These are phyloP conservation scores for Silene latifolia DNA, from an alignment of 148 eudicot genomes.

Conservation along the genomic window DNA sequence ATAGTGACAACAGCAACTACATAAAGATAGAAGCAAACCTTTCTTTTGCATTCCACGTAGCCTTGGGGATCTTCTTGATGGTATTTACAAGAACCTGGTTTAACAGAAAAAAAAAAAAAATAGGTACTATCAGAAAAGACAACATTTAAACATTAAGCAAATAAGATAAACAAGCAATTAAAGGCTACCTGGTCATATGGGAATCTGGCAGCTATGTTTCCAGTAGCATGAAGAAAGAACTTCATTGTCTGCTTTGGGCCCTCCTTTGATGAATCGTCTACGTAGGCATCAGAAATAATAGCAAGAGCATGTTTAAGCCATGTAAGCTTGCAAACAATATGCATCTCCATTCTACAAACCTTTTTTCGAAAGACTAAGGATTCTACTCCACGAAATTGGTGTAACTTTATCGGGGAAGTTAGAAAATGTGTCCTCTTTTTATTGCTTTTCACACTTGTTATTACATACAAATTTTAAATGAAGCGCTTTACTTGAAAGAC, in stretches of 20 bases:
- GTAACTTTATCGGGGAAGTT: neutral
- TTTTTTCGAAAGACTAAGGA: neutral
- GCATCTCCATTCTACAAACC: slow-evolving; percentile 5
- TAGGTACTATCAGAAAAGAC: slow-evolving; percentile 10
- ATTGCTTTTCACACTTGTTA: neutral
- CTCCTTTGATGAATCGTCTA: slow-evolving; percentile 49
- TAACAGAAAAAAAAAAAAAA: slow-evolving; percentile 18
- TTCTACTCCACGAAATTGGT: neutral
- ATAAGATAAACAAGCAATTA: slow-evolving; percentile 8
- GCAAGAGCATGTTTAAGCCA: slow-evolving; percentile 1
- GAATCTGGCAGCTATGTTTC: slow-evolving; percentile 81
- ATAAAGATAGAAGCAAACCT: slow-evolving; percentile 41
- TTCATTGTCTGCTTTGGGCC: slow-evolving; percentile 48
- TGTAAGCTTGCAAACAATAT: slow-evolving; percentile 5
- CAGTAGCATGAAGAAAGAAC: slow-evolving; percentile 78
- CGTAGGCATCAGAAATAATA: slow-evolving; percentile 9
- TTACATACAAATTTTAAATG: neutral
- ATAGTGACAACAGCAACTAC: neutral
- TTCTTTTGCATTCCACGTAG: slow-evolving; percentile 86
- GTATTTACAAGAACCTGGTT: slow-evolving; percentile 61
- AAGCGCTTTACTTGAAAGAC: neutral
- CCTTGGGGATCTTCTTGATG: slow-evolving; percentile 73
- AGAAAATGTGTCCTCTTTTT: neutral
- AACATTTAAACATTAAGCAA: neutral
- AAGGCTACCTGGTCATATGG: slow-evolving; percentile 60